Conservation (phyloP, 768 basidiomycete species). For the Russula foetens region DNA sequence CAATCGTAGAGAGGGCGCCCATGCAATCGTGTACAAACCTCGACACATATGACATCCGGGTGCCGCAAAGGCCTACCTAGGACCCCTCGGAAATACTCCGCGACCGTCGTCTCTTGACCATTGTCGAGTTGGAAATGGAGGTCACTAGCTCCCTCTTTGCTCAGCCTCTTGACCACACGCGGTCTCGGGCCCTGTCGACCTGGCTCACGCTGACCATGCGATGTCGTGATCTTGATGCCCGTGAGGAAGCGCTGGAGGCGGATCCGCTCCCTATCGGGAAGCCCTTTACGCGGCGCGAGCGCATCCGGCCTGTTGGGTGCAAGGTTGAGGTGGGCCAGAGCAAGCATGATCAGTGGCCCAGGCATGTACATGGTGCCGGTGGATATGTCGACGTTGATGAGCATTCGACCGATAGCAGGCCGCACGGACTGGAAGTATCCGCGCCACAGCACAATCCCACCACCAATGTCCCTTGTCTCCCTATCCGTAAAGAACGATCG, state of each 20-base stretch:
- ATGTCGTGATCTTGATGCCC: conserved; percentile 43
- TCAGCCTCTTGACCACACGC: conserved; percentile 57
- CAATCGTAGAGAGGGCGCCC: neutral
- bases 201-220: conserved; percentile 19
- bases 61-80: conserved; percentile 46
- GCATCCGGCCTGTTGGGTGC: conserved; percentile 26
- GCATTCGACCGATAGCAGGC: conserved; percentile 51
- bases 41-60: conserved; percentile 60
- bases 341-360: conserved; percentile 50
- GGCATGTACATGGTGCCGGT: conserved; percentile 69
- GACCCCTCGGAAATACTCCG: conserved; percentile 48
- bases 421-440: conserved; percentile 78
- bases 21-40: conserved; percentile 37
- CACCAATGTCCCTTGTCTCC: conserved; percentile 47
- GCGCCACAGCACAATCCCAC: conserved; percentile 64
- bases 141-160: conserved; percentile 42
- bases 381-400: conserved; percentile 72
- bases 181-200: conserved; percentile 25
- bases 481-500: conserved; percentile 64
- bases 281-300: conserved; percentile 32
- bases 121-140: conserved; percentile 50
- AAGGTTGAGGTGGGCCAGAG: conserved; percentile 43
- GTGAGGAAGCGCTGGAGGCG: conserved; percentile 48
- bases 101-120: conserved; percentile 48
- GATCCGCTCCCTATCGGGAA: conserved; percentile 46